A percentile compares a stretch with the other conserved stretches of the same genome.
These are phyloP conservation scores for Mucor irregularis DNA, from an alignment of 371 early-diverging fungal species.

Conservation along the genomic window DNA sequence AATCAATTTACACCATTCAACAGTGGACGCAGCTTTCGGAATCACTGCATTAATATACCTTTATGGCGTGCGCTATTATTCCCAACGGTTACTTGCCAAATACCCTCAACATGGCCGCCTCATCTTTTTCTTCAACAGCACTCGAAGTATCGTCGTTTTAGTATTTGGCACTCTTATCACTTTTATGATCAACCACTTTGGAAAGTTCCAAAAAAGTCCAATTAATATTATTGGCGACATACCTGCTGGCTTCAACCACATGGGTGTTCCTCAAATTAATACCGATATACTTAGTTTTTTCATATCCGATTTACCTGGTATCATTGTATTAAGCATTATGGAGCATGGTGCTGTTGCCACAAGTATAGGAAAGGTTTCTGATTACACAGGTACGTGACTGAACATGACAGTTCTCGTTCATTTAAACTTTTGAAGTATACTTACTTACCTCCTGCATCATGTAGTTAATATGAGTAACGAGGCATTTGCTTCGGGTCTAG, in stretches of 20 bases:
- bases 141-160: slow-evolving; percentile 73
- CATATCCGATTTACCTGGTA: slow-evolving; percentile 56
- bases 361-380: slow-evolving; percentile 73
- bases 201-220: slow-evolving; percentile 31
- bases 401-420: background rate
- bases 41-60: slow-evolving; percentile 56
- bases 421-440: background rate
- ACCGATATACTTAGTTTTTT: slow-evolving; percentile 46
- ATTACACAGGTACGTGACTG: slow-evolving; percentile 37
- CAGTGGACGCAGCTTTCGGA: slow-evolving; percentile 64
- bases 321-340: slow-evolving; percentile 75
- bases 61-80: slow-evolving; percentile 35
- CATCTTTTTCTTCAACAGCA: slow-evolving; percentile 56
- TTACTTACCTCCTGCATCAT: background rate
- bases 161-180: slow-evolving; percentile 76
- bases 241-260: slow-evolving; percentile 70
- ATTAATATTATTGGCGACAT: slow-evolving; percentile 68
- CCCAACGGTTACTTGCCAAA: slow-evolving; percentile 33
- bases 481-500: slow-evolving; percentile 74
- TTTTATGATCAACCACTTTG: slow-evolving; percentile 60
- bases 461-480: slow-evolving; percentile 76
- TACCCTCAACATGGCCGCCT: slow-evolving; percentile 36
- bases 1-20: slow-evolving; percentile 39
- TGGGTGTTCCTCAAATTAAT: slow-evolving; percentile 53
- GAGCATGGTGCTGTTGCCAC: slow-evolving; percentile 88